These are phyloP conservation scores for Corymbia citriodora DNA, from an alignment of 441 rosid species.

Conservation along the genomic window DNA sequence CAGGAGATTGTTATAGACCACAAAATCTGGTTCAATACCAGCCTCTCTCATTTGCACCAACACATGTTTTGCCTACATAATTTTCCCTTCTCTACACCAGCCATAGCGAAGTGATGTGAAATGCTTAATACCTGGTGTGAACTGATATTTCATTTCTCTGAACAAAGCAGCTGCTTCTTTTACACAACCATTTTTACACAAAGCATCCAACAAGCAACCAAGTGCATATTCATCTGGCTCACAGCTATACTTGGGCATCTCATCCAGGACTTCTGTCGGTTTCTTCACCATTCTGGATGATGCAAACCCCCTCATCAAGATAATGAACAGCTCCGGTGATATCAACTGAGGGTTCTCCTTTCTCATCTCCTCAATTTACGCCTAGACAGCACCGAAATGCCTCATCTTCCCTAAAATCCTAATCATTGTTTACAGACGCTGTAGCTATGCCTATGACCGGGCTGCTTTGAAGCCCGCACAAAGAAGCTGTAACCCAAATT, in stretches of 20 bases:
- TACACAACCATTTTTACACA: constrained; percentile 77
- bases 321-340: constrained; percentile 56
- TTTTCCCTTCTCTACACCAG: constrained; percentile 89
- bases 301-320: constrained; percentile 80
- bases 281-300: constrained; percentile 75
- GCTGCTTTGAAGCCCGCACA: constrained; percentile 77
- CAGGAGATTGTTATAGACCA: constrained; percentile 72
- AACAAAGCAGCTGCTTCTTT: constrained; percentile 78
- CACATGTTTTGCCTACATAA: constrained; percentile 71
- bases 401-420: constrained; percentile 80
- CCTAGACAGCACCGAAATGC: constrained; percentile 90
- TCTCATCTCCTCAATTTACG: constrained; percentile 71
- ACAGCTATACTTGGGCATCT: constrained; percentile 83
- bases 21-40: constrained; percentile 72
- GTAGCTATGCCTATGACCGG: constrained; percentile 57
- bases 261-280: constrained; percentile 80
- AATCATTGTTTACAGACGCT: constrained; percentile 69
- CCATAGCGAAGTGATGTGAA: constrained; percentile 81
- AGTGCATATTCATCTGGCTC: constrained; percentile 68
- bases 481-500: constrained; percentile 67
- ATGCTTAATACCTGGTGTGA: constrained; percentile 48
- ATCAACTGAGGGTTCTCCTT: constrained; percentile 54
- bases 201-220: constrained; percentile 73
- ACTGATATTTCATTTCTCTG: constrained; percentile 60
- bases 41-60: constrained; percentile 84